Base-by-base conservation (phyloP, 257 asterid species). In the Salvia miltiorrhiza region DNA sequence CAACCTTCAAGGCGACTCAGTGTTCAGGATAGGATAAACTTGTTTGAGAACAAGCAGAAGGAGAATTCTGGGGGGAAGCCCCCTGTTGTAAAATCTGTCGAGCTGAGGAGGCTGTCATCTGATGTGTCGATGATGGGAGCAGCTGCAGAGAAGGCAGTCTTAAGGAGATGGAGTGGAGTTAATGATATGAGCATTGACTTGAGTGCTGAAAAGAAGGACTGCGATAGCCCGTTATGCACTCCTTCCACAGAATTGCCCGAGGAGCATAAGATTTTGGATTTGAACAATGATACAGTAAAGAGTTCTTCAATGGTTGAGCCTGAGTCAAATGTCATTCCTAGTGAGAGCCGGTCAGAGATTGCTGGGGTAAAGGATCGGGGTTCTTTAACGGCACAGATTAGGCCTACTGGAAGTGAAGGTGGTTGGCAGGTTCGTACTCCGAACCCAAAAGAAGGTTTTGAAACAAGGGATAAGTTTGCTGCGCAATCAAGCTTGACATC, bases 161-260 rank as follows among this genome's bases (percentile, higher is more conserved):
- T 89, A 77, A 80, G 96, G 73, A 88, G 96, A 76, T 89, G 96
- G 98, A 92, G 97, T 85, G 95, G 94, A 23, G 87, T 85, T 56
- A 83, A 96, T 82, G 98, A 92, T 79, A 86, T 89, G 98, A 92
- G 96, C 86, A 83, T 92, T 61, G 96, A 92, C 84, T 76, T 87
- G 76, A 85, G 88, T 76, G 80, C 79, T 71, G 96, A 89, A 63
- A 88, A 79, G 88, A 87, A 81, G 80, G 96, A 92, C 58, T 41
- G 20, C 5, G 96, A 87, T 67, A 86, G 85, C 65, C 84, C 90
- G 53, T 78, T 70, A 20, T 79, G 83, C 76, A 79, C 89, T 56
- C 84, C 87, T 8, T 67, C 92, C 70, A 78, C 88, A 12, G 56
- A 76, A 41, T 72, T 68, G 56, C 80, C 54, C 50, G 88, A 80